These are phyloP conservation scores for Pogostemon cablin DNA, from an alignment of 257 asterid genomes.

Conservation along the genomic window DNA sequence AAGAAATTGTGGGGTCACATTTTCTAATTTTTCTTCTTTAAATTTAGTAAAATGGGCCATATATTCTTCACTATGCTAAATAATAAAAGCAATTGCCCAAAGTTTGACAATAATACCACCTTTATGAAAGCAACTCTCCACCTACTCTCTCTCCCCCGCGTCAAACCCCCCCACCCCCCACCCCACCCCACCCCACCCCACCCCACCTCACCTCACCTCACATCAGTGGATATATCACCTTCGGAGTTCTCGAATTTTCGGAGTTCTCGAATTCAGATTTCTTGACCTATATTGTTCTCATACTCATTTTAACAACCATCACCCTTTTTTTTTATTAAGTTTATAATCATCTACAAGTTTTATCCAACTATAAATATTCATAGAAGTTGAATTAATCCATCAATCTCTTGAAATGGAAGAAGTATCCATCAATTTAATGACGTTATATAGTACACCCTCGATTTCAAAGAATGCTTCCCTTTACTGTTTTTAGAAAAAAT, in stretches of 20 bases:
- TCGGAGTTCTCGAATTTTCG: not conserved
- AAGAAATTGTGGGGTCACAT: constrained; percentile 52
- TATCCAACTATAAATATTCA: too few species aligned
- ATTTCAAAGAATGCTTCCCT: too few species aligned
- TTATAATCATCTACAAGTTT: too few species aligned
- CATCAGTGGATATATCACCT: not conserved
- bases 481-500: too few species aligned
- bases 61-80: constrained; percentile 43
- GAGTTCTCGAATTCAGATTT: not conserved
- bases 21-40: constrained; percentile 26
- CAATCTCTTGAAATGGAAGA: too few species aligned
- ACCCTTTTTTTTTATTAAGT: not conserved
- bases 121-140: constrained; percentile 54
- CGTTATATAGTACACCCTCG: too few species aligned
- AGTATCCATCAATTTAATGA: too few species aligned
- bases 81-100: constrained; percentile 58
- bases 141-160: constrained; percentile 36
- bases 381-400: too few species aligned
- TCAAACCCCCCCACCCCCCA: too few species aligned
- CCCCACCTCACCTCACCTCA: not conserved
- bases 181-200: too few species aligned
- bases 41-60: constrained; percentile 47
- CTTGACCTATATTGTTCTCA: constrained; percentile 31
- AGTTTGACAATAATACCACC: constrained; percentile 61
- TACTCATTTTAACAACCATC: constrained; percentile 8